Evolutionary conservation across 2,329 filamentous ascomycete genomes (phyloP), one percentile per base, ranked within the genome.

Genomic region (Coleophoma cylindrospora): DNA sequence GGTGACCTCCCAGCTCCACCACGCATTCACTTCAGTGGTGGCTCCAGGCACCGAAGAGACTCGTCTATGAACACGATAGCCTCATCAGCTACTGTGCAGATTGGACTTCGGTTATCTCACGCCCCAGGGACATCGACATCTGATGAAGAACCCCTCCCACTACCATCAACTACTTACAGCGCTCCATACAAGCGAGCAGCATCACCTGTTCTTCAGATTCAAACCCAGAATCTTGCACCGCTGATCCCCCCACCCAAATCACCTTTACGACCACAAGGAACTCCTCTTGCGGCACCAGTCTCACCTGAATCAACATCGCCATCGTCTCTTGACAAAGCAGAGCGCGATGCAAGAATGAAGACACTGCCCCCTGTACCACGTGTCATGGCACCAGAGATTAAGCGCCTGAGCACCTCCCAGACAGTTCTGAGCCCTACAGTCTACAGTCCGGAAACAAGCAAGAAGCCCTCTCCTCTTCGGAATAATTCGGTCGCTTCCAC

Each of bases 81-180:
- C 14, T 87, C 84, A 41, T 80, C 80, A 10, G 83, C 83, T 21
- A 88, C 84, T 0, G 84, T 89, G 11, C 84, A 87, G 61, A 88
- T 89, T 47, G 85, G 84, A 1, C 71, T 89, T 14, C 78, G 85
- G 11, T 72, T 89, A 49, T 88, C 84, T 75, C 48, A 74, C 78
- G 33, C 64, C 47, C 53, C 66, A 50, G 45, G 64, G 14, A 44
- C 50, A 17, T 49, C 55, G 14, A 44, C 49, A 47, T 51, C 54
- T 27, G 49, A 52, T 34, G 22, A 52, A 1, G 43, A 50, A 3
- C 40, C 34, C 6, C 47, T 56, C 9, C 52, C 65, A 58, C 41
- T 61, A 15, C 54, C 66, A 59, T 43, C 45, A 58, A 70, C 54
- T 54, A 67, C 48, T 50, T 60, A 68, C 52, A 68, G 69, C 47